Percentiles rank a stretch among this genome's conserved stretches.
These are phyloP conservation scores for Rubroboletus pulcherrimus DNA, from an alignment of 768 basidiomycete species.

Conservation along the genomic window DNA sequence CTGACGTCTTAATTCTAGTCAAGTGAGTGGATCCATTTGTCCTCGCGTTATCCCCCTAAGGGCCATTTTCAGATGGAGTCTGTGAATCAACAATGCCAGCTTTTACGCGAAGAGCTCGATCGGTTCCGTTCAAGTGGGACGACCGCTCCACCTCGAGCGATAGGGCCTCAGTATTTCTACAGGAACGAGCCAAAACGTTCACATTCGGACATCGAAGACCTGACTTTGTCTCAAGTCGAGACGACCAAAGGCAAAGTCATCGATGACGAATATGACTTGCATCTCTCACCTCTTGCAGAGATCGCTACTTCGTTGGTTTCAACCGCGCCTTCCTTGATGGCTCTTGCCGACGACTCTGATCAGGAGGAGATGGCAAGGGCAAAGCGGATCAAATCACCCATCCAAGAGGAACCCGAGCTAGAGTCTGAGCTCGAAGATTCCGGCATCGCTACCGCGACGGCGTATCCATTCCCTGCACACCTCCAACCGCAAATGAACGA, in stretches of 20 bases:
- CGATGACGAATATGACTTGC: conserved; percentile 28
- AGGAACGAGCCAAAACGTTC: conserved; percentile 21
- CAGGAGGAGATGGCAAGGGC: conserved; percentile 24
- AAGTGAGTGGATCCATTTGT: conserved; percentile 29
- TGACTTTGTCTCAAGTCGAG: conserved; percentile 9
- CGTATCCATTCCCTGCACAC: conserved; percentile 26
- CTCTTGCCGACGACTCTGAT: conserved; percentile 29
- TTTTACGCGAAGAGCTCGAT: conserved; percentile 27
- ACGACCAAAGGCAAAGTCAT: conserved; percentile 21
- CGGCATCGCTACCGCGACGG: not conserved
- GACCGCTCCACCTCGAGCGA: conserved; percentile 9
- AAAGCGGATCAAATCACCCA: conserved; percentile 17
- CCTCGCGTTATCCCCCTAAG: conserved; percentile 5
- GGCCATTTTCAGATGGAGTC: conserved; percentile 19
- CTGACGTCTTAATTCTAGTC: conserved; percentile 28
- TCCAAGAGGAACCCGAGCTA: conserved; percentile 22
- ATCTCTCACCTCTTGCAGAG: conserved; percentile 31
- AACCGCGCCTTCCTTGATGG: conserved; percentile 27
- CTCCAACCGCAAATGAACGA: conserved; percentile 23
- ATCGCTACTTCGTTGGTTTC: conserved; percentile 24
- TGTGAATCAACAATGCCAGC: conserved; percentile 23
- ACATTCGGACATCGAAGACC: conserved; percentile 14
- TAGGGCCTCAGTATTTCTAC: conserved; percentile 25
- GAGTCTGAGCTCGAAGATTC: conserved; percentile 26
- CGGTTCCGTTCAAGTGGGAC: conserved; percentile 19